Evolutionary conservation across 2,329 filamentous ascomycete species (phyloP).

Genomic region (Ophiocordyceps sinensis): DNA sequence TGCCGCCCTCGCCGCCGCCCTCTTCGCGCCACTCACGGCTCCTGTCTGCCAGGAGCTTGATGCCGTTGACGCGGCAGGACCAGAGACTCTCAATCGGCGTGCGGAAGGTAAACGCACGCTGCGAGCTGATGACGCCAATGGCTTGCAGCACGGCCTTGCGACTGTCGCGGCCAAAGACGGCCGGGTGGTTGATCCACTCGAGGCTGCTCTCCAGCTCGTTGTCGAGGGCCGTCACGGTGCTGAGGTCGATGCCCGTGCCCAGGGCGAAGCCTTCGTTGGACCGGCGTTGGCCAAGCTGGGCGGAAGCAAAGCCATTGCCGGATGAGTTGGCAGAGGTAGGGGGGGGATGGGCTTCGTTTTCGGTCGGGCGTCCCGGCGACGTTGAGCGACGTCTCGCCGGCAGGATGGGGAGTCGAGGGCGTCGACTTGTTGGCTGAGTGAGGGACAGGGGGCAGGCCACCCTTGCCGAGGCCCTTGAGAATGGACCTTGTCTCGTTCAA

Average conservation of each 20-base stretch:
- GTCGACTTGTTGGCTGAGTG: constrained; percentile 33
- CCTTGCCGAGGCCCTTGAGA: constrained; percentile 89
- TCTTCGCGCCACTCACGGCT: constrained; percentile 88
- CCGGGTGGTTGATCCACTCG: constrained; percentile 96
- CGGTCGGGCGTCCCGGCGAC: constrained; percentile 34
- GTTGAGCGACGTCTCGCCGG: constrained; percentile 27
- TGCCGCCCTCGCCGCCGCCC: constrained; percentile 56
- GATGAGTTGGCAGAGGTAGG: constrained; percentile 33
- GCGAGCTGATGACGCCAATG: constrained; percentile 90
- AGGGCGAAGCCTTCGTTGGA: constrained; percentile 45
- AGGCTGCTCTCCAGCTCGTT: constrained; percentile 78
- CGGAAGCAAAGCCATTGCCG: constrained; percentile 21
- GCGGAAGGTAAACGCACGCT: constrained; percentile 85
- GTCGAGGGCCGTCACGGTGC: constrained; percentile 75
- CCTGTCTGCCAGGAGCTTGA: constrained; percentile 67
- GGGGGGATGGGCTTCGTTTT: constrained; percentile 39
- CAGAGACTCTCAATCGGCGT: constrained; percentile 81
- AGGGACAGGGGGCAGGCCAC: constrained; percentile 79
- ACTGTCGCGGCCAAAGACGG: constrained; percentile 84
- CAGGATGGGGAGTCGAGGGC: constrained; percentile 34
- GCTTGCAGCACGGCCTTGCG: constrained; percentile 92
- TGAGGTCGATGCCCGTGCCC: constrained; percentile 65
- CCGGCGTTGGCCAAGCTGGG: constrained; percentile 33
- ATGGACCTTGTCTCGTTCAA: constrained; percentile 90
- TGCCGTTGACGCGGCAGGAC: constrained; percentile 68